Evolutionary conservation across 768 basidiomycete species (phyloP), one percentile per base, ranked within the genome.

Genomic region (Auricularia sp.): DNA sequence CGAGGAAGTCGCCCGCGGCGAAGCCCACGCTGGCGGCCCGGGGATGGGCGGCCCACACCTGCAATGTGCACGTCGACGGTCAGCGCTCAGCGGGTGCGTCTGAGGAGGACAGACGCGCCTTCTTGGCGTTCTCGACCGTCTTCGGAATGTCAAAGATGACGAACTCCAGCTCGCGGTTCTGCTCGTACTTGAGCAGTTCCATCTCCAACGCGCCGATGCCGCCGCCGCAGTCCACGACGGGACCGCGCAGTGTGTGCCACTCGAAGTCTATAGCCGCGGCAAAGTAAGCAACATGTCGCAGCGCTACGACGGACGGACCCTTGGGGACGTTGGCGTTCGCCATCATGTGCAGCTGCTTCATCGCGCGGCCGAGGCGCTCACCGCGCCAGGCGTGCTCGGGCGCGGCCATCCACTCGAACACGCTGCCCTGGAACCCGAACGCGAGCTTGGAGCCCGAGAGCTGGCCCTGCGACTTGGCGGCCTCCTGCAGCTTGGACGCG

Each of bases 111-210:
- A 18, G 43, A 29, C 61, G 36, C 58, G 72, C 72, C 64, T 69
- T 69, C 59, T 65, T 63, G 3, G 70, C 72, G 64, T 72, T 68
- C 62, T 70, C 71, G 36, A 71, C 61, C 3, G 73, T 74, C 18
- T 68, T 63, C 21, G 67, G 66, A 35, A 73, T 68, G 61, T 74
- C 73, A 63, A 74, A 71, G 29, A 74, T 69, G 35, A 59, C 67
- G 61, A 72, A 74, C 33, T 65, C 51, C 39, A 71, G 67, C 44
- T 58, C 42, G 18, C 54, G 39, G 44, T 72, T 71, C 34, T 65
- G 54, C 66, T 33, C 29, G 29, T 29, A 29, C 43, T 66, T 64
- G 43, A 70, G 33, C 14, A 74, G 64, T 10, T 66, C 68, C 63
- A 71, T 64, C 64, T 74, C 72, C 8, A 74, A 61, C 35, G 29